These are phyloP conservation scores for Sclerotinia glacialis DNA, from an alignment of 2,329 filamentous ascomycete genomes.

Conservation along the genomic window DNA sequence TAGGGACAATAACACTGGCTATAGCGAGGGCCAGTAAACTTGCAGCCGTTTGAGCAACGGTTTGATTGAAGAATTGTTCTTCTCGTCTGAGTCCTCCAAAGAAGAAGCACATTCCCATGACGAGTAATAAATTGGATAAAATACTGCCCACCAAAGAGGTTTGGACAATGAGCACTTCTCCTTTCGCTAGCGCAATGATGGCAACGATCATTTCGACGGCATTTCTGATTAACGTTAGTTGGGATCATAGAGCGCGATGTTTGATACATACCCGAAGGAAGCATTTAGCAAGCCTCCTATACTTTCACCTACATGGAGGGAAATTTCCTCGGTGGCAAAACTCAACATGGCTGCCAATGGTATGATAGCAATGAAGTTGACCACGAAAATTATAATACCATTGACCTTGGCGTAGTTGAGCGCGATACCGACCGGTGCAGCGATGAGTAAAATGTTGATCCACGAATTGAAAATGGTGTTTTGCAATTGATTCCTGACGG, in stretches of 20 bases:
- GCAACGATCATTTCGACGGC: constrained; percentile 88
- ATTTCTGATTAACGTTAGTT: constrained; percentile 52
- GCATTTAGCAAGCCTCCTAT: constrained; percentile 87
- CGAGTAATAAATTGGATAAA: constrained; percentile 82
- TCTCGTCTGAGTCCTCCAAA: constrained; percentile 65
- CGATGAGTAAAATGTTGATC: constrained; percentile 79
- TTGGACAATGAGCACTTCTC: constrained; percentile 74
- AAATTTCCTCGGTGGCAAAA: constrained; percentile 88
- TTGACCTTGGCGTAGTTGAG: constrained; percentile 62
- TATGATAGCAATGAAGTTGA: constrained; percentile 93
- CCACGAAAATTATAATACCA: constrained; percentile 68
- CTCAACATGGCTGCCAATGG: constrained; percentile 83
- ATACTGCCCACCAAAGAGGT: constrained; percentile 91
- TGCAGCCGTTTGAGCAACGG: constrained; percentile 85
- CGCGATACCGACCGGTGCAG: constrained; percentile 76
- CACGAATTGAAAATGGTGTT: constrained; percentile 78
- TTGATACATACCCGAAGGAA: constrained; percentile 68
- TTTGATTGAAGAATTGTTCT: constrained; percentile 89
- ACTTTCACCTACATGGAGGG: constrained; percentile 76
- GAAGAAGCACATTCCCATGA: constrained; percentile 92
- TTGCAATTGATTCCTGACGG: constrained; percentile 63
- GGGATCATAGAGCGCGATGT: constrained; percentile 21
- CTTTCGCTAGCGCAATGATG: constrained; percentile 73
- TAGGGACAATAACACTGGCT: constrained; percentile 81
- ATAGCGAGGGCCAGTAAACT: constrained; percentile 67